Base-by-base conservation (phyloP, 1,139 yeast genomes). In the Candida freyschussii region DNA sequence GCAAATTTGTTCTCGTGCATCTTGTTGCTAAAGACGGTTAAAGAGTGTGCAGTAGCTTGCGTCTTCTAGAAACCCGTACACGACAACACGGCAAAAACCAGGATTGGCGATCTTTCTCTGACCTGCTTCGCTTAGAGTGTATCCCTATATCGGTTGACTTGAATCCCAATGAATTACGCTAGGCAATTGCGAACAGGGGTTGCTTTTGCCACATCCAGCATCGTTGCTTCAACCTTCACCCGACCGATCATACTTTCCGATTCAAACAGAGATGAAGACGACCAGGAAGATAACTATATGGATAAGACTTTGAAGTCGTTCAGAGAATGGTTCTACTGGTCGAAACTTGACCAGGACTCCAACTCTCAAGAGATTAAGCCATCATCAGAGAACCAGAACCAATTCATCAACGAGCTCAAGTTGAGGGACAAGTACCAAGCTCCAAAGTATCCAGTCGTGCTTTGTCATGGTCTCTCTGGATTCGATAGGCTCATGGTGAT, bases 391-490 rank as follows among this genome's bases (percentile, higher is more conserved):
- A 43, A 36, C 22, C 30, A 27, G 11, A 37, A 39, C 14, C 23
- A 21, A 0, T 26, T 37, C 16, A 51, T 53, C 13, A 34, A 32
- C n/a, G 41, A 41, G 17, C 28, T 52, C 6, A 46, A 46, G 7
- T 29, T 48, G 7, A 47, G 39, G 32, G 48, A 56, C 2, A 29
- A 52, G 5, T 62, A 63, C 35, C 46, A 45, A n/a, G 58, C 66
- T 1, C 74, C 75, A 1, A 62, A 63, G 41, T 52, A 68, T 51
- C 95, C 95, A 0, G 70, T 85, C 3, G 82, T 85, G 0, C 57
- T 85, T 21, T 85, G 95, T 47, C 95, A 85, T 60, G 95, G 95
- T 0, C 67, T 85, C 24, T 75, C 85, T 0, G 95, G 95, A 0
- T 85, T 84, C 46, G 94, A 83, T 48, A 67, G 66, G 40, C 53